Evolutionary conservation across 1,284 basidiomycete genomes (phyloP).

Genomic region (Omphalotus olearius): DNA sequence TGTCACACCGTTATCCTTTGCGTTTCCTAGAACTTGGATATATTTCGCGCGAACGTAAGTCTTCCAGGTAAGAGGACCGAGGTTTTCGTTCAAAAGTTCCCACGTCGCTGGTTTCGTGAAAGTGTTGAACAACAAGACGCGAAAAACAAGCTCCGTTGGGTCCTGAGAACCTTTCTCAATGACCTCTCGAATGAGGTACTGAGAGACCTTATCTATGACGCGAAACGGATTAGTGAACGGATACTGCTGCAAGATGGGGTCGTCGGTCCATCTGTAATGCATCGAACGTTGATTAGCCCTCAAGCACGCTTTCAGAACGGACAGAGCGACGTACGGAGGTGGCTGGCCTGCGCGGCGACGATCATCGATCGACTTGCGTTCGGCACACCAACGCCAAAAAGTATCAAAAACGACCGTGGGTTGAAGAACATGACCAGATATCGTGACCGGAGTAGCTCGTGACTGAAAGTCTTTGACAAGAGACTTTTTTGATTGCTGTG

Average conservation of each 20-base stretch:
- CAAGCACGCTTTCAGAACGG: conserved; percentile 1
- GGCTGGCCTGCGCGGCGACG: conserved; percentile 42
- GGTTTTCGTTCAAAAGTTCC: conserved; percentile 41
- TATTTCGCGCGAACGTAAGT: conserved; percentile 45
- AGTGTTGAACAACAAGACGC: conserved; percentile 54
- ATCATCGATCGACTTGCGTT: conserved; percentile 53
- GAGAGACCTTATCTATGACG: conserved; percentile 54
- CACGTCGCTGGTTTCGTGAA: conserved; percentile 62
- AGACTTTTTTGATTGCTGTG: no score
- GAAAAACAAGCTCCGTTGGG: conserved; percentile 51
- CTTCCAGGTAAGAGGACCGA: conserved; percentile 51
- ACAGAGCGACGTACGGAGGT: conserved; percentile 39
- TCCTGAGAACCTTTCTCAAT: conserved; percentile 58
- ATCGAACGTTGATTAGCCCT: neutral
- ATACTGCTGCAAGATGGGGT: conserved; percentile 41
- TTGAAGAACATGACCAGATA: conserved; percentile 22
- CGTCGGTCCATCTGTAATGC: conserved; percentile 48
- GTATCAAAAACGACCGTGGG: conserved; percentile 55
- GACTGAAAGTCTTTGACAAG: no score
- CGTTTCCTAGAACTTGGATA: conserved; percentile 37
- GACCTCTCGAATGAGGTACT: conserved; percentile 55
- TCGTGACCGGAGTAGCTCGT: neutral
- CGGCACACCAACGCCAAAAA: conserved; percentile 53
- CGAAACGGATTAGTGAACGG: conserved; percentile 63
- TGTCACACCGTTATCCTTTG: conserved; percentile 30